Evolutionary conservation across 164 flowering plant genomes (phyloP).

Genomic region (Nymphaea colorata): DNA sequence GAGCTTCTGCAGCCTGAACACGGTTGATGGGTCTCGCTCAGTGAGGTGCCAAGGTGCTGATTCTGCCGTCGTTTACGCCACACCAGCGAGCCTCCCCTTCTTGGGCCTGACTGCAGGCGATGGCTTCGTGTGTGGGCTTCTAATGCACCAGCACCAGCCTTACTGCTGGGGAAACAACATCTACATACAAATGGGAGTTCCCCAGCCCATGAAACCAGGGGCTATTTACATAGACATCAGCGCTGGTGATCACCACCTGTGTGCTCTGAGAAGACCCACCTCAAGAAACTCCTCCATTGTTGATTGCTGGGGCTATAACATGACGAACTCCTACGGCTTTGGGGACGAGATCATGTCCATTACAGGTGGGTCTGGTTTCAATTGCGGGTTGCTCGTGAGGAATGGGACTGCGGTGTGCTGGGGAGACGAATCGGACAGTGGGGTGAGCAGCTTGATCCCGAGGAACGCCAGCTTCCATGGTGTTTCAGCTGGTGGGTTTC

Average conservation of each 20-base stretch:
- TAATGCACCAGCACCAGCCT: conserved; percentile 53
- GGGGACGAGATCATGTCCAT: conserved; percentile 54
- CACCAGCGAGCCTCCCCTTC: conserved; percentile 52
- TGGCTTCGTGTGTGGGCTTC: conserved; percentile 91
- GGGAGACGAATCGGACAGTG: conserved; percentile 82
- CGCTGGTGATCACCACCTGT: conserved; percentile 91
- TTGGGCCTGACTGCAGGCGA: conserved; percentile 73
- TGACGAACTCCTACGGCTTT: conserved; percentile 60
- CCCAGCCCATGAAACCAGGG: conserved; percentile 53
- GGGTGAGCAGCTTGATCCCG: conserved; percentile 48
- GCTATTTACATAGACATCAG: conserved; percentile 65
- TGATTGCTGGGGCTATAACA: conserved; percentile 99
- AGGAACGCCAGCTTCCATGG: conserved; percentile 32
- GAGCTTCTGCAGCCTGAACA: conserved; percentile 69
- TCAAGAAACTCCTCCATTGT: conserved; percentile 26
- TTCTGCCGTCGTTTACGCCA: conserved; percentile 62
- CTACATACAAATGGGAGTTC: conserved; percentile 71
- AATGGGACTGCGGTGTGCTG: conserved; percentile 71
- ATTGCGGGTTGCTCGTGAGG: conserved; percentile 67
- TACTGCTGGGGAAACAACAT: conserved; percentile 91
- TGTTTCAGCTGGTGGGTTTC: conserved; percentile 90
- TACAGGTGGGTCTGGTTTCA: conserved; percentile 85
- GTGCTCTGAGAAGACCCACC: conserved; percentile 30
- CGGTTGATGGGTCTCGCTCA: conserved; percentile 68
- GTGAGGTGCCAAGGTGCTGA: conserved; percentile 78